These are phyloP conservation scores for Clarireedia homoeocarpa DNA, from an alignment of 2,329 filamentous ascomycete genomes.

Conservation along the genomic window DNA sequence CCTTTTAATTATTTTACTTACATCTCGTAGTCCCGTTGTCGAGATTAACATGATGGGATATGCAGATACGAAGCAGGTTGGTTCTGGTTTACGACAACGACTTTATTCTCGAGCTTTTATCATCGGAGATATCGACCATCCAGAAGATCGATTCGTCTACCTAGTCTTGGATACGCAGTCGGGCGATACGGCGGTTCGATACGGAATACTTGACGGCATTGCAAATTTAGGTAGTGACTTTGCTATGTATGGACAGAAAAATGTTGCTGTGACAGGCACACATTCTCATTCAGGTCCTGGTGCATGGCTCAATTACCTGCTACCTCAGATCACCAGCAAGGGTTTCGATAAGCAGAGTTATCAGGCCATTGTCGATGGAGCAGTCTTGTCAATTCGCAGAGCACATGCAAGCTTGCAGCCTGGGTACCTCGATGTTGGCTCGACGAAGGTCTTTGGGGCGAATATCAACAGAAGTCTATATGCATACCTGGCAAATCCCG, in stretches of 20 bases:
- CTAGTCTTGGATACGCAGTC: slow-evolving; percentile 80
- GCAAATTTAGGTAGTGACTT: slow-evolving; percentile 63
- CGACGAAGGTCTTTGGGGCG: slow-evolving; percentile 61
- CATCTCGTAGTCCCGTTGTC: slow-evolving; percentile 59
- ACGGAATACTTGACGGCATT: slow-evolving; percentile 77
- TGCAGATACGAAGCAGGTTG: slow-evolving; percentile 74
- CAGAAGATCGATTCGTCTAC: slow-evolving; percentile 73
- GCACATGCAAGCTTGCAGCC: slow-evolving; percentile 63
- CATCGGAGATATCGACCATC: slow-evolving; percentile 58
- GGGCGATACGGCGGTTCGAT: slow-evolving; percentile 80
- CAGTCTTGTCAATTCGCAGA: slow-evolving; percentile 69
- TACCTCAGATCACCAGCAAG: slow-evolving; percentile 82
- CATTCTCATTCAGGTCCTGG: slow-evolving; percentile 89
- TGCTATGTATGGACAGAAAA: slow-evolving; percentile 66
- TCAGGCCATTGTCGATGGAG: slow-evolving; percentile 79
- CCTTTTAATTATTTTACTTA: slow-evolving; percentile 11
- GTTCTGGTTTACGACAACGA: slow-evolving; percentile 77
- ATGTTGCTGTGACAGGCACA: slow-evolving; percentile 84
- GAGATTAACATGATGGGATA: slow-evolving; percentile 91
- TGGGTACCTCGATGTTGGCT: slow-evolving; percentile 64
- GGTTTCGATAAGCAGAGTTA: slow-evolving; percentile 86
- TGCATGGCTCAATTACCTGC: slow-evolving; percentile 88
- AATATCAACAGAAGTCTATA: slow-evolving; percentile 87
- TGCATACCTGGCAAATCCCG: slow-evolving; percentile 80
- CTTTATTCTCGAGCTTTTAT: slow-evolving; percentile 88